phyloP scores from a whole-genome alignment of 495 filamentous ascomycete species.

The Xylaria sp. region DNA sequence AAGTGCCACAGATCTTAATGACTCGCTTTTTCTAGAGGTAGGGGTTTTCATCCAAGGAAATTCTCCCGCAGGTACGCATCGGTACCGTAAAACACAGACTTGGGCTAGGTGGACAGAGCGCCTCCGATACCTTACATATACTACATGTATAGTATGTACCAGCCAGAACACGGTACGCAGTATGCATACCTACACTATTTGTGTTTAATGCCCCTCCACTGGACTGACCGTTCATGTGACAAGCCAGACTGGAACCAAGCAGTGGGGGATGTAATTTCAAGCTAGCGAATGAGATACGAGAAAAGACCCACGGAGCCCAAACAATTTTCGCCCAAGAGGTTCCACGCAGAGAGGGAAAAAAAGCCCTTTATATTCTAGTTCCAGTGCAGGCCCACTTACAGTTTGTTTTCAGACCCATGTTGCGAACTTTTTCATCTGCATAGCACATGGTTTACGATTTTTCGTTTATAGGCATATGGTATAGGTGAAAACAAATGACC shows the following conservation, averaged over 20 bases:
- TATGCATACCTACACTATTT: not conserved
- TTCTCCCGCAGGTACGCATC: too few relatives aligned
- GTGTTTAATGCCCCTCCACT: not conserved
- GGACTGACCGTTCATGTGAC: conserved; percentile 23
- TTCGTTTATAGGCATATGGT: not conserved
- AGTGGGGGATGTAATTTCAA: conserved; percentile 21
- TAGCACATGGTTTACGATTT: not conserved
- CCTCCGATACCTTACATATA: not conserved
- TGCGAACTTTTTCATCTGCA: not conserved
- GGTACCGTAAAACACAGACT: not conserved
- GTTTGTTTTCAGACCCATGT: not conserved
- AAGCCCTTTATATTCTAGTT: not conserved
- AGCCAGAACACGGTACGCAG: not conserved
- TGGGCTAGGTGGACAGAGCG: not conserved
- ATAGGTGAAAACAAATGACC: not conserved
- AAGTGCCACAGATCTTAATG: not conserved
- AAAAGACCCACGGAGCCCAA: conserved; percentile 6
- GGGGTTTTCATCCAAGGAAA: not conserved
- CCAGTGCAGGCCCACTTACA: not conserved
- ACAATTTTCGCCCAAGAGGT: not conserved
- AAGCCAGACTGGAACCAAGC: conserved; percentile 2
- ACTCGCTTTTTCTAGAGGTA: not conserved
- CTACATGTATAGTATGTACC: too few relatives aligned
- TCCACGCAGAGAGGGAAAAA: not conserved
- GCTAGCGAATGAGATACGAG: conserved; percentile 1